Evolutionary conservation across 2,329 filamentous ascomycete genomes (phyloP).

Genomic region (Fusarium pseudograminearum): DNA sequence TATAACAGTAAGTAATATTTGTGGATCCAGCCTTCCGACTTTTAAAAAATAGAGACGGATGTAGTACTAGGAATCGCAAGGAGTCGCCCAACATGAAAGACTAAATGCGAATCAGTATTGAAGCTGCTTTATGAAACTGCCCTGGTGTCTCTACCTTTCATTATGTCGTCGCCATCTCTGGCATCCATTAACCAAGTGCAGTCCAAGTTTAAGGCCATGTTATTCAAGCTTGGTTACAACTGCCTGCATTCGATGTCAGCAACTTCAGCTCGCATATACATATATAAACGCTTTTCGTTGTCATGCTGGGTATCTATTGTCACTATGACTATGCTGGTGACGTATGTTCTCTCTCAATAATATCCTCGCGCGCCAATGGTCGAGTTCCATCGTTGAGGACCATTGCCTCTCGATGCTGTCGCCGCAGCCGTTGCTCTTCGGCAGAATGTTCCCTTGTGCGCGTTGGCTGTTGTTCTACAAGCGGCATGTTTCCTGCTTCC

Average conservation of each 20-base stretch:
- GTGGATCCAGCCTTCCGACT: not conserved
- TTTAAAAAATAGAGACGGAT: not conserved
- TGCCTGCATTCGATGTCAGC: not conserved
- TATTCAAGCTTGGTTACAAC: too few relatives aligned
- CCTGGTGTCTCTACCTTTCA: not conserved
- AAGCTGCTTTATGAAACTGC: not conserved
- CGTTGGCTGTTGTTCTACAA: conserved; percentile 47
- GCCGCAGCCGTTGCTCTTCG: conserved; percentile 78
- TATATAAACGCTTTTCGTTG: not conserved
- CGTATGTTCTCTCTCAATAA: conserved; percentile 74
- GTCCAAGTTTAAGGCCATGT: not conserved
- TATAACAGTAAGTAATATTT: not conserved
- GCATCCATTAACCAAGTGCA: not conserved
- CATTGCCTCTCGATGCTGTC: conserved; percentile 87
- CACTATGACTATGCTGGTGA: conserved; percentile 46
- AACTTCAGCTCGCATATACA: too few relatives aligned
- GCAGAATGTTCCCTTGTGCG: conserved; percentile 64
- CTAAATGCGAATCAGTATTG: not conserved
- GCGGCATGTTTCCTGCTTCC: conserved; percentile 41
- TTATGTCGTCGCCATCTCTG: not conserved
- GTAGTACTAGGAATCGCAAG: not conserved
- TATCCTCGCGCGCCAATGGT: conserved; percentile 79
- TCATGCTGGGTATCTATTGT: conserved; percentile 7
- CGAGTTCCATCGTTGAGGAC: conserved; percentile 88
- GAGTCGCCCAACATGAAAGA: not conserved